Evolutionary conservation across 2,329 filamentous ascomycete genomes (phyloP).

Genomic region (Coleophoma eucalyptorum): DNA sequence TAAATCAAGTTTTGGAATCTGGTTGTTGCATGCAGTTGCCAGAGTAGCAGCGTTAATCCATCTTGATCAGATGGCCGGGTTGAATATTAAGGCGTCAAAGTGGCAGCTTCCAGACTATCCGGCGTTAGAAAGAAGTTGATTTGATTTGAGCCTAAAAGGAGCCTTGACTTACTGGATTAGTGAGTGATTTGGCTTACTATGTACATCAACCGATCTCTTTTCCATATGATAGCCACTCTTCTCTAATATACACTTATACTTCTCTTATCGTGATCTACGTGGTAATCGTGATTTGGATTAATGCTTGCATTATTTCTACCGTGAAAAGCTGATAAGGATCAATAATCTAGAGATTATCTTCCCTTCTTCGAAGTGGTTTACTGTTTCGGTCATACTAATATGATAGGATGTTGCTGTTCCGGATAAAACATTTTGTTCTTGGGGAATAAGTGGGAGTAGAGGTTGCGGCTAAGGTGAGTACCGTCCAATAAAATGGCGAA

Average conservation of each 20-base stretch:
- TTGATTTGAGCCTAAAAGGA: background rate
- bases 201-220: background rate
- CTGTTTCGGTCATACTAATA: too few relatives aligned
- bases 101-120: conserved; percentile 5
- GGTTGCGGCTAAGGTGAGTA: too few relatives aligned
- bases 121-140: conserved; percentile 1
- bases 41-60: background rate
- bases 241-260: background rate
- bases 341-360: too few relatives aligned
- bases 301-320: too few relatives aligned
- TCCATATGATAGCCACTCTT: background rate
- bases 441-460: too few relatives aligned
- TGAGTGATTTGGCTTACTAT: background rate
- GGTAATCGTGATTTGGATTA: too few relatives aligned
- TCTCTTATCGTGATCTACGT: background rate
- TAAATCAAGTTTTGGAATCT: background rate
- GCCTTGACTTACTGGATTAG: background rate
- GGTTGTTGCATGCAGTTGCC: conserved; percentile 1
- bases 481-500: too few relatives aligned
- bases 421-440: too few relatives aligned
- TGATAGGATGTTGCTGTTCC: too few relatives aligned
- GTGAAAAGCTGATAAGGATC: too few relatives aligned
- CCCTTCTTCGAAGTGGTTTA: too few relatives aligned
- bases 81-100: conserved; percentile 1
- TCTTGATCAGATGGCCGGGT: background rate